Evolutionary conservation across 768 basidiomycete species (phyloP).

Genomic region (Lepiota brunneoincarnata): DNA sequence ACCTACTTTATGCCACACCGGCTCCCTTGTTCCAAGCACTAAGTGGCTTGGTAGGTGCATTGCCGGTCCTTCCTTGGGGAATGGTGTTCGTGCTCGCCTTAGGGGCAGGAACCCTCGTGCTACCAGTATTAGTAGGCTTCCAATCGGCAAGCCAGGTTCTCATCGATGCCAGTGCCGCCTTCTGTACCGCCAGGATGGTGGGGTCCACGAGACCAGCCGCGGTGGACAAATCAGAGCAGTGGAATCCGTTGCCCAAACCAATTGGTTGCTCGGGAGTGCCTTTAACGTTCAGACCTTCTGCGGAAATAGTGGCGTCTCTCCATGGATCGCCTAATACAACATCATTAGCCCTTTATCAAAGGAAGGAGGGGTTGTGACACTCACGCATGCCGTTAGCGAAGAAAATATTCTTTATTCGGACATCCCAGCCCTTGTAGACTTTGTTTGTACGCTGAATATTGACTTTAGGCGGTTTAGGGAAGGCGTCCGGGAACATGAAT

Average conservation of each 20-base stretch:
- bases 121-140: slow-evolving; percentile 18
- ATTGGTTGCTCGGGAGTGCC: slow-evolving; percentile 58
- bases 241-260: slow-evolving; percentile 60
- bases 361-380: slow-evolving; percentile 21
- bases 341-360: not conserved
- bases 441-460: slow-evolving; percentile 41
- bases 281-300: slow-evolving; percentile 39
- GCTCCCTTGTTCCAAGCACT: slow-evolving; percentile 13
- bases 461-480: slow-evolving; percentile 43
- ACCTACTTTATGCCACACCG: slow-evolving; percentile 2
- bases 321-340: slow-evolving; percentile 60
- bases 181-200: slow-evolving; percentile 53
- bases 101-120: slow-evolving; percentile 1
- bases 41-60: slow-evolving; percentile 9
- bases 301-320: slow-evolving; percentile 67
- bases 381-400: slow-evolving; percentile 68
- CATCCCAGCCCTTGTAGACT: slow-evolving; percentile 62
- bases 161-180: slow-evolving; percentile 48
- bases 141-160: slow-evolving; percentile 55
- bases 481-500: slow-evolving; percentile 62
- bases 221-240: slow-evolving; percentile 57
- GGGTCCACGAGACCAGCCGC: slow-evolving; percentile 41
- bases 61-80: not conserved
- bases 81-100: not conserved
- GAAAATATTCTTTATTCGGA: slow-evolving; percentile 55